Percentiles rank a stretch among this genome's conserved stretches.
phyloP scores from a whole-genome alignment of 768 basidiomycete genomes.

The Coprinopsis sp. region DNA sequence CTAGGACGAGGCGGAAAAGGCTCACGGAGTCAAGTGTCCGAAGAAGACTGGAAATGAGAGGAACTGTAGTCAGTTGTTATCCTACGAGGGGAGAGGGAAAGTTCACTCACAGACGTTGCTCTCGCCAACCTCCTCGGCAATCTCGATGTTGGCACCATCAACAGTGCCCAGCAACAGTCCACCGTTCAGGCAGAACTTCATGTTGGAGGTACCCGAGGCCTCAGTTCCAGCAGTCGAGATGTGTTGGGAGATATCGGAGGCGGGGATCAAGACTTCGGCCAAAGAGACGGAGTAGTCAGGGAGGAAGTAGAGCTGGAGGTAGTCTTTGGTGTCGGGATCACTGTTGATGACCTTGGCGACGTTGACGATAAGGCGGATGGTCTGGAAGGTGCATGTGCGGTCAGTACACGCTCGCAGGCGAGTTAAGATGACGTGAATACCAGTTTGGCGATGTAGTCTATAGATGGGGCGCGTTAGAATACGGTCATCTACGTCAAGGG shows the following conservation, averaged over 20 bases:
- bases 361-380: conserved; percentile 91
- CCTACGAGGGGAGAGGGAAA: too few relatives aligned
- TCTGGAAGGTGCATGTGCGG: conserved; percentile 31
- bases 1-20: not conserved
- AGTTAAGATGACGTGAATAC: conserved; percentile 38
- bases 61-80: conserved; percentile 1
- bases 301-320: conserved; percentile 88
- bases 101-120: conserved; percentile 78
- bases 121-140: conserved; percentile 91
- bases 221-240: conserved; percentile 98
- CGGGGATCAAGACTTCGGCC: conserved; percentile 83
- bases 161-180: conserved; percentile 85
- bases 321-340: conserved; percentile 84
- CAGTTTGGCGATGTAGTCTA: conserved; percentile 90
- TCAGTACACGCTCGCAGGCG: conserved; percentile 7
- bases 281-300: conserved; percentile 91
- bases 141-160: conserved; percentile 96
- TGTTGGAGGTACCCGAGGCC: conserved; percentile 76
- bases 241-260: conserved; percentile 92
- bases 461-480: conserved; percentile 7
- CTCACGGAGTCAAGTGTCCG: conserved; percentile 73
- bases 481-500: not conserved
- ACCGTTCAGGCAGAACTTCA: conserved; percentile 90
- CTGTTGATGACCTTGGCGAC: conserved; percentile 75
- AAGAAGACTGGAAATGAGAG: conserved; percentile 64